These are phyloP conservation scores for Moniliella sp. DNA, from an alignment of 1,284 basidiomycete genomes.

Conservation along the genomic window DNA sequence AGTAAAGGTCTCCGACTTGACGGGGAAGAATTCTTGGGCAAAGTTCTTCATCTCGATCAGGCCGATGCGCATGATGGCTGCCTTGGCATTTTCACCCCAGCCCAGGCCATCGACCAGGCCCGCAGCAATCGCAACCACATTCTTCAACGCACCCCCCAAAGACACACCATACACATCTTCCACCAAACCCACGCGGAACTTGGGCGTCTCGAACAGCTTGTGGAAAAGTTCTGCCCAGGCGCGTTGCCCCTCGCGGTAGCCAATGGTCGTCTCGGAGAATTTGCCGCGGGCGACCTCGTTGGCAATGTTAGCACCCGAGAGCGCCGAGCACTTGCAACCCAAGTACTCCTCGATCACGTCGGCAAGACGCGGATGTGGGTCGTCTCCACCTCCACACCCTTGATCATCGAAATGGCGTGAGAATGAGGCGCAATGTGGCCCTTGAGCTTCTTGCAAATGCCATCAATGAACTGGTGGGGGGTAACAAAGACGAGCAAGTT, in stretches of 20 bases:
- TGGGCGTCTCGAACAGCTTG: conserved; percentile 37
- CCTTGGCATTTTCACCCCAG: conserved; percentile 43
- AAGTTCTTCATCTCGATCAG: conserved; percentile 36
- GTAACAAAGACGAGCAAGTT: conserved; percentile 42
- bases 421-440: conserved; percentile 22
- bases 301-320: conserved; percentile 44
- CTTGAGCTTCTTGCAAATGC: conserved; percentile 23
- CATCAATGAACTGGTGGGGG: conserved; percentile 38
- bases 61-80: conserved; percentile 42
- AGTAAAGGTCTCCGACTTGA: conserved; percentile 40
- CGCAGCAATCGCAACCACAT: conserved; percentile 41
- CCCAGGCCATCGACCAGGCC: conserved; percentile 41
- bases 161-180: conserved; percentile 42
- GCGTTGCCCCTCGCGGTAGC: conserved; percentile 35
- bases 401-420: conserved; percentile 33
- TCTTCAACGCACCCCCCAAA: conserved; percentile 43
- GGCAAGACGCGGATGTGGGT: conserved; percentile 41
- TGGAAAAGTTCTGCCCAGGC: conserved; percentile 18
- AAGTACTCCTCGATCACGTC: conserved; percentile 41
- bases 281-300: conserved; percentile 40
- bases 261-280: conserved; percentile 43
- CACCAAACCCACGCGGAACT: conserved; percentile 41
- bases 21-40: conserved; percentile 41
- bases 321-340: conserved; percentile 38
- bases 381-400: conserved; percentile 33